These are phyloP conservation scores for Teunomyces cretensis DNA, from an alignment of 805 yeast genomes.

Conservation along the genomic window DNA sequence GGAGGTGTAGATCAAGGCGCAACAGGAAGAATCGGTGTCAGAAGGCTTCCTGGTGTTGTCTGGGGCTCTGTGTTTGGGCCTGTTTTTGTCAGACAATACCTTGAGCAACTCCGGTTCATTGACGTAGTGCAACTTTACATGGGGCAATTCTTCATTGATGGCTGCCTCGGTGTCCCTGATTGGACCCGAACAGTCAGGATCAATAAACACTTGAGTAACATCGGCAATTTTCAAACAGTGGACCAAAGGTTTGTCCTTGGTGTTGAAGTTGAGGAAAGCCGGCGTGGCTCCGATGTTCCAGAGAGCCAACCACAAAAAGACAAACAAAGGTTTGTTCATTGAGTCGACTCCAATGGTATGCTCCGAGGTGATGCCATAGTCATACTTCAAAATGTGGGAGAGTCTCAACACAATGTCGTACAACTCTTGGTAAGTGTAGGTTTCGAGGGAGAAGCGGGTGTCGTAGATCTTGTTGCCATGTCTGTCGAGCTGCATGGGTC, in stretches of 20 bases:
- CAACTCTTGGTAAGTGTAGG: slow-evolving; percentile 66
- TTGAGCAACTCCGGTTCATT: slow-evolving; percentile 51
- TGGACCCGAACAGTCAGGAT: slow-evolving; percentile 60
- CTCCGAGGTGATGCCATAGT: slow-evolving; percentile 62
- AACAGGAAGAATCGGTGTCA: slow-evolving; percentile 60
- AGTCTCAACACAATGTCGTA: slow-evolving; percentile 65
- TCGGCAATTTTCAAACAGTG: slow-evolving; percentile 78
- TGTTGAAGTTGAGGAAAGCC: slow-evolving; percentile 81
- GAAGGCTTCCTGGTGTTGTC: slow-evolving; percentile 58
- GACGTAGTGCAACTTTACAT: slow-evolving; percentile 45
- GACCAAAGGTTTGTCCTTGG: slow-evolving; percentile 66
- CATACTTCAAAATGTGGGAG: slow-evolving; percentile 60
- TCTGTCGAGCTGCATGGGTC: slow-evolving; percentile 21
- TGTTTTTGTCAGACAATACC: slow-evolving; percentile 37
- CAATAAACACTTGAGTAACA: slow-evolving; percentile 66
- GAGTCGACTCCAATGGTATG: slow-evolving; percentile 74
- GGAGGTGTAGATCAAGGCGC: slow-evolving; percentile 80
- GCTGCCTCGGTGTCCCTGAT: slow-evolving; percentile 49
- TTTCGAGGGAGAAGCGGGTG: slow-evolving; percentile 58
- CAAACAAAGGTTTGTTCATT: slow-evolving; percentile 79
- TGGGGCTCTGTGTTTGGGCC: slow-evolving; percentile 54
- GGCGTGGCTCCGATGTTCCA: slow-evolving; percentile 94
- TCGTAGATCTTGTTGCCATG: slow-evolving; percentile 46
- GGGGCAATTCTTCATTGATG: slow-evolving; percentile 37
- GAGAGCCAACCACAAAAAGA: slow-evolving; percentile 77